Percentiles rank a stretch among this genome's conserved stretches.
Conservation (phyloP, 2,329 filamentous ascomycete genomes). For the Botrytis byssoidea region DNA sequence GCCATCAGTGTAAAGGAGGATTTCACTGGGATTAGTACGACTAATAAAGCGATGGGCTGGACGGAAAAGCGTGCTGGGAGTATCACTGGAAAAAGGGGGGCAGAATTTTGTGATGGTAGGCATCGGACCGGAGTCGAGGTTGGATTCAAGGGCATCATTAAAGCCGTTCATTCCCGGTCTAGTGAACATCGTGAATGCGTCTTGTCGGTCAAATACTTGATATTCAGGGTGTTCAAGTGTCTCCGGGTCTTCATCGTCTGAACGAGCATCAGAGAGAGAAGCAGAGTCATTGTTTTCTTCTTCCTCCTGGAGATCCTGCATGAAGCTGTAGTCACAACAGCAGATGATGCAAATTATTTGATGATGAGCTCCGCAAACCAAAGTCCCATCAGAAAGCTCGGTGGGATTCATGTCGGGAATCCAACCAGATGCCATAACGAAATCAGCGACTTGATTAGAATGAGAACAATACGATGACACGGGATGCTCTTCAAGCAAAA, state of each 20-base stretch:
- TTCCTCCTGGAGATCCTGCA: background rate
- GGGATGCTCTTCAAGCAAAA: too few species aligned
- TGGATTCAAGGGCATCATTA: too few species aligned
- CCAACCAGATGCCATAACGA: background rate
- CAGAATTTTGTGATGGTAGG: background rate
- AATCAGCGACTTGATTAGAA: too few species aligned
- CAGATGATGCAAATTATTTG: background rate
- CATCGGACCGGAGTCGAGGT: background rate
- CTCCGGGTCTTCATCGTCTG: background rate
- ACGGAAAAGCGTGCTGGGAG: background rate
- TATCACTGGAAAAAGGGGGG: background rate
- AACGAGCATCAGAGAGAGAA: background rate
- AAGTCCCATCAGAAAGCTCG: background rate
- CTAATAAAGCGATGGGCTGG: background rate
- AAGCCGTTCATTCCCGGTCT: too few species aligned
- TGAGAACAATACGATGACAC: too few species aligned
- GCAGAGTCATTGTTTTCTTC: background rate
- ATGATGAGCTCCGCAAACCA: background rate
- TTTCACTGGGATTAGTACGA: background rate
- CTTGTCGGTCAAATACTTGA: too few species aligned
- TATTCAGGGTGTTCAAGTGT: too few species aligned
- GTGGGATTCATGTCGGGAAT: background rate
- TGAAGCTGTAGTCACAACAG: background rate
- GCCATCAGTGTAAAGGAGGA: background rate
- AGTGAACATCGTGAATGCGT: too few species aligned